These are phyloP conservation scores for Aspergillus flavus DNA, from an alignment of 2,329 filamentous ascomycete genomes.

Conservation along the genomic window DNA sequence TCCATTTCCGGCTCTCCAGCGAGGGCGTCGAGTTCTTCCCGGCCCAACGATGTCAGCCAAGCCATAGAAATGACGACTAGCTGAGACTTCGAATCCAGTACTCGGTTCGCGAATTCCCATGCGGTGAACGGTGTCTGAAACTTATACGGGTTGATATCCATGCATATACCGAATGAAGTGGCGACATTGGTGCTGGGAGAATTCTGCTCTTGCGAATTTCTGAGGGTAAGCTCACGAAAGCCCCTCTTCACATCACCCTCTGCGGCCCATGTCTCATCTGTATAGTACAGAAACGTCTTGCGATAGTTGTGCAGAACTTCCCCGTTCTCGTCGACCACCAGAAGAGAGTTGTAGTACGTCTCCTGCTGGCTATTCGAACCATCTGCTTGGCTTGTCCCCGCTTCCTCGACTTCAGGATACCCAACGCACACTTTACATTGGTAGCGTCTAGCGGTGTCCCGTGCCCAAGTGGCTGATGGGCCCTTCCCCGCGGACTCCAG, in stretches of 20 bases:
- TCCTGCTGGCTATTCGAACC: constrained; percentile 12
- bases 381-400: not conserved
- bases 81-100: constrained; percentile 50
- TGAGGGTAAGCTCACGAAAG: constrained; percentile 31
- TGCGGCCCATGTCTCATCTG: constrained; percentile 65
- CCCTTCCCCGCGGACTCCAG: constrained; percentile 62
- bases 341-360: constrained; percentile 60
- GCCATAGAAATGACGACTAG: constrained; percentile 65
- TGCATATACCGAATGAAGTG: constrained; percentile 53
- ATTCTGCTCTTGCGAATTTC: constrained; percentile 10
- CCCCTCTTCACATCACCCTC: constrained; percentile 49
- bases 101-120: constrained; percentile 63
- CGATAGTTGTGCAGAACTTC: constrained; percentile 62
- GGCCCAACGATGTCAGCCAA: constrained; percentile 58
- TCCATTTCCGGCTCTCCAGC: constrained; percentile 56
- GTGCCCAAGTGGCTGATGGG: constrained; percentile 60
- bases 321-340: constrained; percentile 59
- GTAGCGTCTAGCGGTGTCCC: constrained; percentile 55
- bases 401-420: constrained; percentile 57
- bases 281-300: constrained; percentile 68
- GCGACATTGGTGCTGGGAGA: constrained; percentile 29
- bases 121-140: constrained; percentile 61
- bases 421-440: constrained; percentile 65
- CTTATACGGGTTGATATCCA: constrained; percentile 64
- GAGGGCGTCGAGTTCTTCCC: constrained; percentile 50